phyloP scores from a whole-genome alignment of 441 rosid species.

The Pelargonium australe region DNA sequence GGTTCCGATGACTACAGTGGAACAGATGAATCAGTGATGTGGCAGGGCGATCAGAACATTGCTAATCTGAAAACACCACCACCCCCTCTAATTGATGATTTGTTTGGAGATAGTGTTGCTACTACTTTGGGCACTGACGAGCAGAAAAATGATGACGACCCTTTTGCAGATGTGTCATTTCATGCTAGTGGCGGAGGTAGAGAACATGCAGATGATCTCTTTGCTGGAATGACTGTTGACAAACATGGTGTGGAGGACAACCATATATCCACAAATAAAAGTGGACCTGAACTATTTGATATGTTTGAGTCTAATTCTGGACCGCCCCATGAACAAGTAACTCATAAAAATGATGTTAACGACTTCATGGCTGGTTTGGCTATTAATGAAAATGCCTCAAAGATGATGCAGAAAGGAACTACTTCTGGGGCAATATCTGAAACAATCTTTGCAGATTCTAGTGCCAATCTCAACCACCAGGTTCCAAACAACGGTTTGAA shows the following conservation, averaged over 20 bases:
- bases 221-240: constrained; percentile 65
- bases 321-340: constrained; percentile 34
- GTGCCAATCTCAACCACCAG: constrained; percentile 32
- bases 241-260: constrained; percentile 34
- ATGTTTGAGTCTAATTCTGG: constrained; percentile 50
- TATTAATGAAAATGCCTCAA: constrained; percentile 38
- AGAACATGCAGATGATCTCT: constrained; percentile 54
- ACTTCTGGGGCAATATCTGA: constrained; percentile 35
- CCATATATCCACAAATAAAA: constrained; percentile 24
- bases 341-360: constrained; percentile 33
- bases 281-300: constrained; percentile 49
- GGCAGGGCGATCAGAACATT: constrained; percentile 32
- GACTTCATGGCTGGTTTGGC: constrained; percentile 72
- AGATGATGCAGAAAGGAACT: constrained; percentile 34
- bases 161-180: constrained; percentile 85
- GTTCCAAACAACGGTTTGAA: constrained; percentile 39
- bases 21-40: constrained; percentile 36
- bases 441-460: constrained; percentile 37
- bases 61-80: constrained; percentile 30
- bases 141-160: constrained; percentile 54
- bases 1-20: constrained; percentile 43
- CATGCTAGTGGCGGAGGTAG: constrained; percentile 39
- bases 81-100: constrained; percentile 57
- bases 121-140: constrained; percentile 30
- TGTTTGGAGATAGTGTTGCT: constrained; percentile 57